Percentiles rank a stretch among this genome's conserved stretches.
Evolutionary conservation across 1,139 yeast genomes (phyloP).

Genomic region (Hansenula sp.): DNA sequence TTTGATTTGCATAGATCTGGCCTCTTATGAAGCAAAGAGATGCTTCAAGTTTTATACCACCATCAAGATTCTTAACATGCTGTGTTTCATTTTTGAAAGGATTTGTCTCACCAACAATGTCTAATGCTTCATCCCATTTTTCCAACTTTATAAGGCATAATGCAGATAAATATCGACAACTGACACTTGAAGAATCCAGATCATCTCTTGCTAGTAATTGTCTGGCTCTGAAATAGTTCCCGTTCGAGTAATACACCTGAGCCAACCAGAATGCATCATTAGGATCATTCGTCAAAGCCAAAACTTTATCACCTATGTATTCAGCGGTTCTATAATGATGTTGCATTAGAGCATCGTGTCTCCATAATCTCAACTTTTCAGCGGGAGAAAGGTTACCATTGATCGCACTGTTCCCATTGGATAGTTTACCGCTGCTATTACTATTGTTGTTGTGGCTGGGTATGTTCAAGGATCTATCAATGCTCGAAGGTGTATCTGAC

Average conservation of each 20-base stretch:
- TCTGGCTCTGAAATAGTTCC: constrained; percentile 77
- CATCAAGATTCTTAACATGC: constrained; percentile 50
- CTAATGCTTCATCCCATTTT: constrained; percentile 86
- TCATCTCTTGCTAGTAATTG: constrained; percentile 43
- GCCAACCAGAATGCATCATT: constrained; percentile 97
- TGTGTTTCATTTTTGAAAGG: constrained; percentile 48
- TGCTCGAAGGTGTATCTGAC: constrained; percentile 4
- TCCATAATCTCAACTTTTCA: constrained; percentile 83
- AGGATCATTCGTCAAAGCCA: constrained; percentile 70
- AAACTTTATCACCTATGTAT: constrained; percentile 86
- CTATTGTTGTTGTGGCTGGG: neutral
- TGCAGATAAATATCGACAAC: constrained; percentile 82
- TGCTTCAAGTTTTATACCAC: constrained; percentile 81
- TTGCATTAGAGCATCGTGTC: constrained; percentile 91
- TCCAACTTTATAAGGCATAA: constrained; percentile 70
- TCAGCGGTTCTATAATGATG: constrained; percentile 91
- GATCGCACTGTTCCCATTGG: neutral
- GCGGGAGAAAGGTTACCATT: constrained; percentile 57
- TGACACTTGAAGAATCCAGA: constrained; percentile 44
- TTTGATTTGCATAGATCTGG: constrained; percentile 74
- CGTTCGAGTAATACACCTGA: constrained; percentile 70
- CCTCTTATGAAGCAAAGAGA: constrained; percentile 88
- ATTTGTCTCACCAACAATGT: constrained; percentile 77
- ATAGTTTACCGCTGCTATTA: neutral
- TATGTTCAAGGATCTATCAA: constrained; percentile 2